A percentile compares a stretch with the other conserved stretches of the same genome.
phyloP scores from a whole-genome alignment of 257 asterid genomes.

The Solanum pimpinellifolium region DNA sequence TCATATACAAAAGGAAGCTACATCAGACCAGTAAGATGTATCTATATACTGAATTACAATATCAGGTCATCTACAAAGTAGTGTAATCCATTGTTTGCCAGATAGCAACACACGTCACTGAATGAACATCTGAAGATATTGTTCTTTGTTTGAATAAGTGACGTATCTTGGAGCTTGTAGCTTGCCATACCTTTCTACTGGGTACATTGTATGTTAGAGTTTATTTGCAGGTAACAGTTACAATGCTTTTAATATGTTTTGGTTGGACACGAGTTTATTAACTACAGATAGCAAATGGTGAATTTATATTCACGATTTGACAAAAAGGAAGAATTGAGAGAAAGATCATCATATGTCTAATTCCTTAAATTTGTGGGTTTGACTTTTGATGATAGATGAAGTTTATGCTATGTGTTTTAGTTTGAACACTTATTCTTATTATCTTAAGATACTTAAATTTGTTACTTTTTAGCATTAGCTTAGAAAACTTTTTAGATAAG shows the following conservation, averaged over 20 bases:
- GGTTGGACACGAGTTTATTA: background rate
- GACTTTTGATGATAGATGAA: background rate
- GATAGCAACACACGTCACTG: background rate
- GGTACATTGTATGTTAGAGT: background rate
- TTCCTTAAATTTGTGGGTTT: background rate
- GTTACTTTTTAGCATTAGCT: background rate
- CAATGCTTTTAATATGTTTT: background rate
- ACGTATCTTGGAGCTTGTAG: background rate
- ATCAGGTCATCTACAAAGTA: background rate
- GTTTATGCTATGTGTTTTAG: background rate
- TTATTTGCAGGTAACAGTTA: background rate
- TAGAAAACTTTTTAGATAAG: background rate
- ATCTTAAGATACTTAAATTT: background rate
- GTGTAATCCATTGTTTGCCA: background rate
- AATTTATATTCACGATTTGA: background rate
- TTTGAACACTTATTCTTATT: background rate
- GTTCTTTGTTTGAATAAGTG: background rate
- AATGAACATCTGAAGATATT: background rate
- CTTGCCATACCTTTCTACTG: background rate
- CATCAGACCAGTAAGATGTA: background rate
- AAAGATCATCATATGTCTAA: background rate
- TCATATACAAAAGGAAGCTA: background rate
- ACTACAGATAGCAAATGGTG: background rate
- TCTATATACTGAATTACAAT: background rate
- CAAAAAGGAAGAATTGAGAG: background rate